Conservation (phyloP, 495 filamentous ascomycete genomes). For the Pseudotulostoma volvatum region DNA sequence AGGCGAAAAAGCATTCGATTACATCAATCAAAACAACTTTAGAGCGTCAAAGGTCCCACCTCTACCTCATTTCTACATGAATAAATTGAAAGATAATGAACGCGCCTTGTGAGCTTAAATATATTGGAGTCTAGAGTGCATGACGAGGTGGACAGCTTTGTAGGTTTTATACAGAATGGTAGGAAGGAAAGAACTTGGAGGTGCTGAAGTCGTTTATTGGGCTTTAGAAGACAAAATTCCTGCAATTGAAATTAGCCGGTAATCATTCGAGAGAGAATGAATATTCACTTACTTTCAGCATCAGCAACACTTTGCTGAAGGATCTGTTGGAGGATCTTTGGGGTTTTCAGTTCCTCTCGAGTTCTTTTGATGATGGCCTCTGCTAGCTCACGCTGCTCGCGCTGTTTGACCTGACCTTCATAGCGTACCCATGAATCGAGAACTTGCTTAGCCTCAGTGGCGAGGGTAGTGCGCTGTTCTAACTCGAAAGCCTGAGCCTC, state of each 20-base stretch:
- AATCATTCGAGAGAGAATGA: neutral
- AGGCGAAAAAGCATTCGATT: no score
- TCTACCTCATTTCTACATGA: no score
- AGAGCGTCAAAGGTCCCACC: neutral
- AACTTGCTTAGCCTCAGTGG: slow-evolving; percentile 80
- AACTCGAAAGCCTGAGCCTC: slow-evolving; percentile 94
- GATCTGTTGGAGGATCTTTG: slow-evolving; percentile 85
- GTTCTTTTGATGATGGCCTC: slow-evolving; percentile 89
- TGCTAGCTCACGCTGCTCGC: slow-evolving; percentile 91
- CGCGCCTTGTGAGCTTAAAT: neutral
- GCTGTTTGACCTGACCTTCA: slow-evolving; percentile 94
- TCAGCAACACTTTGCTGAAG: slow-evolving; percentile 88
- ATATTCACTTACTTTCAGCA: slow-evolving; percentile 70
- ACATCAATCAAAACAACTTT: neutral
- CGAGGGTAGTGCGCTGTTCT: slow-evolving; percentile 82
- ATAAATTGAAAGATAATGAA: no score
- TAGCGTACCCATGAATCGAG: slow-evolving; percentile 98
- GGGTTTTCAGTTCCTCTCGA: slow-evolving; percentile 94
- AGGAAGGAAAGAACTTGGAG: slow-evolving; percentile 10
- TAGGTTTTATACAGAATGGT: slow-evolving; percentile 35
- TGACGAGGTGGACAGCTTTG: slow-evolving; percentile 21
- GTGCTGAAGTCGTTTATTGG: slow-evolving; percentile 24
- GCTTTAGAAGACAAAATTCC: slow-evolving; percentile 39
- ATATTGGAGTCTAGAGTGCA: slow-evolving; percentile 3
- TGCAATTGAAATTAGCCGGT: slow-evolving; percentile 18